phyloP scores from a whole-genome alignment of 2,329 filamentous ascomycete species.

The Biscogniauxia marginata region DNA sequence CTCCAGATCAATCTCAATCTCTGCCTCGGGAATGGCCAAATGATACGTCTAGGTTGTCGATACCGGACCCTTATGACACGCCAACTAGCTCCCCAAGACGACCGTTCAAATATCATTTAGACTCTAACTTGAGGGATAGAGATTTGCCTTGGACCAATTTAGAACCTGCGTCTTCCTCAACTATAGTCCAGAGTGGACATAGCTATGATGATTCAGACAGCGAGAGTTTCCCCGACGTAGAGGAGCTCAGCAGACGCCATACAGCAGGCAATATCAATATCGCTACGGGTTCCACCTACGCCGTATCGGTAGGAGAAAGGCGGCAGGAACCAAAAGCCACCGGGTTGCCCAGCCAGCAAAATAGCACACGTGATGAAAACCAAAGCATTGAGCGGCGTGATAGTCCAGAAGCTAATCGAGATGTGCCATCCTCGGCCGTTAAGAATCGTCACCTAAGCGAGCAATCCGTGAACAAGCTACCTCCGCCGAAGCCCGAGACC shows the following conservation, averaged over 20 bases:
- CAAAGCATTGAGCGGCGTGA: neutral
- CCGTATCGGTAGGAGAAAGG: neutral
- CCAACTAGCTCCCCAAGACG: neutral
- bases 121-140: neutral
- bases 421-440: neutral
- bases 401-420: neutral
- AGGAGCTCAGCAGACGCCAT: neutral
- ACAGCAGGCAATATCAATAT: neutral
- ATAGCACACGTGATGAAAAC: neutral
- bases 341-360: neutral
- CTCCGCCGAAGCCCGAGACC: neutral
- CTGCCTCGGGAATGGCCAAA: neutral
- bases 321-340: neutral
- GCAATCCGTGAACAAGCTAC: neutral
- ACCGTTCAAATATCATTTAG: neutral
- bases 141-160: neutral
- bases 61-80: neutral
- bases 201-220: neutral
- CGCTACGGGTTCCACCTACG: neutral
- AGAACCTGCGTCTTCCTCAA: neutral
- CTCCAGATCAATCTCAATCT: neutral
- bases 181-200: neutral
- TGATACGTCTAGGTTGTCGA: neutral
- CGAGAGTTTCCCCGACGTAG: neutral
- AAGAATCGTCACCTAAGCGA: neutral